Percentiles rank a stretch among this genome's conserved stretches.
phyloP scores from a whole-genome alignment of 805 yeast genomes.

The Peterozyma toletana region DNA sequence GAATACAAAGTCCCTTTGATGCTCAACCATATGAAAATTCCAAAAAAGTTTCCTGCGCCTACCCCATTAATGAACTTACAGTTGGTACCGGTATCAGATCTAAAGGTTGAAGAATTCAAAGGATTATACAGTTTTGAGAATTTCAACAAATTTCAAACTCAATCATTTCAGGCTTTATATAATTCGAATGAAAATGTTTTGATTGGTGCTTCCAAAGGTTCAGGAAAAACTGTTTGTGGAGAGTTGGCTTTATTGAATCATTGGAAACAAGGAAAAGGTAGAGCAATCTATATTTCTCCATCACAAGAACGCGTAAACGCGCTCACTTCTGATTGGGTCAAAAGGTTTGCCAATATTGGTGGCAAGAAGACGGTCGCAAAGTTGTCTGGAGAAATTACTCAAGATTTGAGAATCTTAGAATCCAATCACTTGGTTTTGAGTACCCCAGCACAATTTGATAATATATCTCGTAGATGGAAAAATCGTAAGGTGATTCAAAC shows the following conservation, averaged over 20 bases:
- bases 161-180: slow-evolving; percentile 54
- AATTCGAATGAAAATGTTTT: slow-evolving; percentile 52
- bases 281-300: slow-evolving; percentile 70
- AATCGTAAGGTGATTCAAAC: slow-evolving; percentile 63
- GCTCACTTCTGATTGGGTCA: slow-evolving; percentile 43
- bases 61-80: slow-evolving; percentile 50
- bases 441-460: slow-evolving; percentile 76
- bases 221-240: slow-evolving; percentile 67
- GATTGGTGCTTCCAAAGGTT: slow-evolving; percentile 68
- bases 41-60: slow-evolving; percentile 57
- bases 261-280: slow-evolving; percentile 65
- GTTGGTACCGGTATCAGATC: slow-evolving; percentile 38
- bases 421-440: slow-evolving; percentile 62
- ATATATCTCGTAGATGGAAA: slow-evolving; percentile 75
- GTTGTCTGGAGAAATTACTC: slow-evolving; percentile 48
- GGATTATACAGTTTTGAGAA: slow-evolving; percentile 36
- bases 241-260: slow-evolving; percentile 67
- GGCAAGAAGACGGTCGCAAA: slow-evolving; percentile 53
- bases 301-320: slow-evolving; percentile 46
- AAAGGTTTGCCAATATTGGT: slow-evolving; percentile 36
- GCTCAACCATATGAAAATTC: slow-evolving; percentile 43
- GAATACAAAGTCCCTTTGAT: slow-evolving; percentile 55
- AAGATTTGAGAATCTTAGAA: slow-evolving; percentile 50
- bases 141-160: slow-evolving; percentile 74
- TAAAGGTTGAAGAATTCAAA: slow-evolving; percentile 41